phyloP scores from a whole-genome alignment of 371 early-diverging fungal species.

The Actinomucor elegans region DNA sequence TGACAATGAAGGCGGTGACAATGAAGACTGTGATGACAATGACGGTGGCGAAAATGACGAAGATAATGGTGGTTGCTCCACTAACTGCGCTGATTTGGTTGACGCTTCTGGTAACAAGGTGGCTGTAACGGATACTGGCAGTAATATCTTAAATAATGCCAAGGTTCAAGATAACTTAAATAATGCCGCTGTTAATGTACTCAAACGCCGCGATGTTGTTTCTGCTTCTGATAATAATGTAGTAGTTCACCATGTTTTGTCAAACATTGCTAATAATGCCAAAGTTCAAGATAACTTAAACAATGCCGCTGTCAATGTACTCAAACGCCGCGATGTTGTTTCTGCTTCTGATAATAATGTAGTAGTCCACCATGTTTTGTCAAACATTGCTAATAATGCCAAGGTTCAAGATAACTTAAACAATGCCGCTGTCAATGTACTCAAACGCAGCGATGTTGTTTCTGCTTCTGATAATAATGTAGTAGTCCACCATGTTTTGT shows the following conservation, averaged over 20 bases:
- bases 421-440: neutral
- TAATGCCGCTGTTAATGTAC: neutral
- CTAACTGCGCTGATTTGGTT: neutral
- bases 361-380: neutral
- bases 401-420: neutral
- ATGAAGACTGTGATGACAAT: neutral
- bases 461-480: neutral
- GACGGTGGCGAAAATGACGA: neutral
- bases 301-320: neutral
- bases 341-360: neutral
- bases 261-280: slow-evolving; percentile 1
- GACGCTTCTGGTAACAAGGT: neutral
- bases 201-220: neutral
- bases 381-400: neutral
- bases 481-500: neutral
- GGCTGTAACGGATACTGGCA: neutral
- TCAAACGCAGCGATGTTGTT: neutral
- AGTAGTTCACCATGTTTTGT: neutral
- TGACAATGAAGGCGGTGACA: neutral
- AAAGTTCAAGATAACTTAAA: neutral
- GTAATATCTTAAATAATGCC: neutral
- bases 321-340: neutral
- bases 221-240: neutral
- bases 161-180: neutral
- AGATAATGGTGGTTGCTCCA: neutral